These are phyloP conservation scores for Candida lessepsii DNA, from an alignment of 805 yeast species.

Conservation along the genomic window DNA sequence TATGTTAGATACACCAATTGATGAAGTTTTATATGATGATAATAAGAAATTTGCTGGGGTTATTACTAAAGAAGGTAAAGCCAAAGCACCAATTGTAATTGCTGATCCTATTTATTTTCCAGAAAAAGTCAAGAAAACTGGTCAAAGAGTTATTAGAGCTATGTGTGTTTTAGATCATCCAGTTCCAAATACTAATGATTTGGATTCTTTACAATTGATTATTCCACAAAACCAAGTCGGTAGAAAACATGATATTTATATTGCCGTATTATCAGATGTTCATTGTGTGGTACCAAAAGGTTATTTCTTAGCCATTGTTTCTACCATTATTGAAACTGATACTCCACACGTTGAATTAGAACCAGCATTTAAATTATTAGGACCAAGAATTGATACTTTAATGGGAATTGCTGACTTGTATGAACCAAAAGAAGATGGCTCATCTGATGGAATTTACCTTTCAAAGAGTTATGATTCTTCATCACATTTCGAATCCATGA, in stretches of 20 bases:
- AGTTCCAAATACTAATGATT: slow-evolving; percentile 73
- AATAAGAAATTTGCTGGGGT: slow-evolving; percentile 76
- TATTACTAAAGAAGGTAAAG: slow-evolving; percentile 85
- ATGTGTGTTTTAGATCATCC: slow-evolving; percentile 91
- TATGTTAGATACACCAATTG: slow-evolving; percentile 95
- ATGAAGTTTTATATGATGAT: slow-evolving; percentile 75
- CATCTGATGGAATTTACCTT: slow-evolving; percentile 71
- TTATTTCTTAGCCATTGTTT: slow-evolving; percentile 86
- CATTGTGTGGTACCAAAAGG: slow-evolving; percentile 91
- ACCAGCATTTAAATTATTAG: slow-evolving; percentile 89
- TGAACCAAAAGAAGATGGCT: slow-evolving; percentile 85
- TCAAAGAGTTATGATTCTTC: slow-evolving; percentile 92
- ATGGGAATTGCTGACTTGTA: slow-evolving; percentile 93
- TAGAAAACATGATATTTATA: slow-evolving; percentile 90
- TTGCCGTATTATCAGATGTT: slow-evolving; percentile 83
- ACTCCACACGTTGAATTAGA: slow-evolving; percentile 89
- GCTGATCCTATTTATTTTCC: slow-evolving; percentile 99
- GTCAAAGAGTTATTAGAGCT: slow-evolving; percentile 75
- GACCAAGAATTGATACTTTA: slow-evolving; percentile 74
- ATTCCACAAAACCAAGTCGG: slow-evolving; percentile 95
- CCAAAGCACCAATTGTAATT: slow-evolving; percentile 89
- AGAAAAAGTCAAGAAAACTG: slow-evolving; percentile 68
- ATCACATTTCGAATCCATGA: slow-evolving; percentile 92
- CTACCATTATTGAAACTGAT: slow-evolving; percentile 92
- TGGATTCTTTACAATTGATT: slow-evolving; percentile 89